Evolutionary conservation across 805 yeast genomes (phyloP).

Genomic region (Scheffersomyces ergatensis): DNA sequence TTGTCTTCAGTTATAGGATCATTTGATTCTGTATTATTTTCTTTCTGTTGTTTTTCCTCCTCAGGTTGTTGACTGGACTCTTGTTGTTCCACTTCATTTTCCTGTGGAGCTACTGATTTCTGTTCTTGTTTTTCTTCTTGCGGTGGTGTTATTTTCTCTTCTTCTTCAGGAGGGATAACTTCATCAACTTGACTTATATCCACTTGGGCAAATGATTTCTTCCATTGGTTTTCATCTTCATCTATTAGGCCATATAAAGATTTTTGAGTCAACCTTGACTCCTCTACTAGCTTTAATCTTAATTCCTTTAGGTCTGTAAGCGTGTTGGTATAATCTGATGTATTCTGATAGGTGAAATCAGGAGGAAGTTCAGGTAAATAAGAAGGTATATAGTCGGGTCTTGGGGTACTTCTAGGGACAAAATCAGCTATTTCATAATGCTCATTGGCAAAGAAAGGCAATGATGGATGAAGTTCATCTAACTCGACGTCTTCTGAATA

Average conservation of each 20-base stretch:
- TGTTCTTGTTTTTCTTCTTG: not conserved
- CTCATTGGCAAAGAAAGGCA: slow-evolving; percentile 53
- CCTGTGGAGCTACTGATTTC: not conserved
- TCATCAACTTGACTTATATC: slow-evolving; percentile 3
- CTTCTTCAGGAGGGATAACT: not conserved
- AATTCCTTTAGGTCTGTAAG: slow-evolving; percentile 69
- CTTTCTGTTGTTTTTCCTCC: not conserved
- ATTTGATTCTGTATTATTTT: not conserved
- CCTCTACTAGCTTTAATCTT: slow-evolving; percentile 71
- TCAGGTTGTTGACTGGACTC: not conserved
- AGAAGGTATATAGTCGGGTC: slow-evolving; percentile 53
- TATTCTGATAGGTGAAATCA: slow-evolving; percentile 82
- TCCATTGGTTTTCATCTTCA: slow-evolving; percentile 32
- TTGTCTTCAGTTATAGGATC: not conserved
- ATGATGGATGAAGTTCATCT: slow-evolving; percentile 39
- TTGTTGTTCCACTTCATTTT: not conserved
- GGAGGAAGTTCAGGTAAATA: slow-evolving; percentile 93
- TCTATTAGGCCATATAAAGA: slow-evolving; percentile 65
- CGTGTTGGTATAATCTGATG: slow-evolving; percentile 64
- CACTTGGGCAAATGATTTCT: slow-evolving; percentile 16
- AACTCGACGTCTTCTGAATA: slow-evolving; percentile 9
- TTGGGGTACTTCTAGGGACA: slow-evolving; percentile 47
- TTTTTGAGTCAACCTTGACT: slow-evolving; percentile 75
- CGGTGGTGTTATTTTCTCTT: not conserved
- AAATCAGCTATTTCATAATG: slow-evolving; percentile 51